Conservation (phyloP, 1,139 yeast species). For the Nakaseomyces nivariensis region DNA sequence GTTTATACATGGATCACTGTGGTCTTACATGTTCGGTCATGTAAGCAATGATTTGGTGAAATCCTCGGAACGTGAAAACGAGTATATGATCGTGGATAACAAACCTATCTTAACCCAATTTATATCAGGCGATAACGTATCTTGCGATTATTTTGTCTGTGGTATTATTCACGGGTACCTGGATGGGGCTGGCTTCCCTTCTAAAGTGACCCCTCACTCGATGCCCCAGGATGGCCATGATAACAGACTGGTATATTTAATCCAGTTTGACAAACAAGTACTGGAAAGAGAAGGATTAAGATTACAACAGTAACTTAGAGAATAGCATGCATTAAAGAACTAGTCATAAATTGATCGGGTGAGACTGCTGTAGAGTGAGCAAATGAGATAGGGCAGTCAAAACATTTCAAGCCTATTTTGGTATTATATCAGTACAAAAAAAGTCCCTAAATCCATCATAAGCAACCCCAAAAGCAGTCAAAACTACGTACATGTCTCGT, state of each 20-base stretch:
- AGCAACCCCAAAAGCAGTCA: too few species aligned
- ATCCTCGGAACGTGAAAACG: conserved; percentile 71
- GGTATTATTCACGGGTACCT: conserved; percentile 88
- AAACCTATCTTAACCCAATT: conserved; percentile 67
- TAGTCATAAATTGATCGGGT: too few species aligned
- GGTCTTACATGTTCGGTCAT: conserved; percentile 76
- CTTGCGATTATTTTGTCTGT: conserved; percentile 42
- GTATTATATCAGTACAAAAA: too few species aligned
- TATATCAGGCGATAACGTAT: conserved; percentile 49
- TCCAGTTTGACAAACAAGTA: conserved; percentile 60
- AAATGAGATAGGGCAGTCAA: too few species aligned
- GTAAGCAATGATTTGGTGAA: conserved; percentile 81
- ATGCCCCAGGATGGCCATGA: conserved; percentile 60
- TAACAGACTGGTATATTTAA: conserved; percentile 69
- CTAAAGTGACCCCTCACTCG: conserved; percentile 77
- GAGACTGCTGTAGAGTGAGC: too few species aligned
- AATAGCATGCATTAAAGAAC: too few species aligned
- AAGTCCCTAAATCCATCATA: too few species aligned
- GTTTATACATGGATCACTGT: conserved; percentile 70
- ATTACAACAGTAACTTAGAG: conserved; percentile 3
- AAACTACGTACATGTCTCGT: too few species aligned
- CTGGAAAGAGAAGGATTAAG: conserved; percentile 41
- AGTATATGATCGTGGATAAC: conserved; percentile 80
- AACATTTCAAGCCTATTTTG: too few species aligned
- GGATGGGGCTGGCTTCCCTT: conserved; percentile 70